Percentiles rank a stretch among this genome's conserved stretches.
Evolutionary conservation across 768 basidiomycete genomes (phyloP).

Genomic region (Russula olivacea): DNA sequence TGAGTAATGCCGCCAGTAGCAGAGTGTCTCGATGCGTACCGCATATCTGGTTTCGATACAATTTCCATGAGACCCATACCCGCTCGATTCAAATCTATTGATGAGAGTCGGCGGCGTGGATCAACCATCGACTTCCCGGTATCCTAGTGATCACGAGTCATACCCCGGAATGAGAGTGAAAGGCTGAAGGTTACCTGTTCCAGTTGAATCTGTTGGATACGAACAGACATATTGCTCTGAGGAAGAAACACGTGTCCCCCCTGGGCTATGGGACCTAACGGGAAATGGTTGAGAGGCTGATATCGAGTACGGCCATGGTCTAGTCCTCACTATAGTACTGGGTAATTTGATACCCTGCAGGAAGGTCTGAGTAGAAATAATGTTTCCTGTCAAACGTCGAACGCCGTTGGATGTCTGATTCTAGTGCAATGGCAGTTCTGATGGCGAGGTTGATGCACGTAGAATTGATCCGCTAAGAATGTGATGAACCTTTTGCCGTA

Average conservation of each 20-base stretch:
- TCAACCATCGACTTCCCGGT: constrained; percentile 80
- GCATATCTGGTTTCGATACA: constrained; percentile 88
- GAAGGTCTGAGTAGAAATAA: constrained; percentile 95
- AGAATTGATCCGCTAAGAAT: constrained; percentile 49
- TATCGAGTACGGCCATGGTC: background rate
- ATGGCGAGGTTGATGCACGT: constrained; percentile 74
- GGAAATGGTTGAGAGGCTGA: constrained; percentile 5
- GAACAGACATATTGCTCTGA: constrained; percentile 42
- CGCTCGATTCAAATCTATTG: constrained; percentile 86
- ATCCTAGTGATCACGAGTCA: constrained; percentile 48
- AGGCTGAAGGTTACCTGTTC: constrained; percentile 58
- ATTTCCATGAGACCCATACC: constrained; percentile 92
- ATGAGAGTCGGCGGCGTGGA: constrained; percentile 43
- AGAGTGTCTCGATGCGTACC: constrained; percentile 32
- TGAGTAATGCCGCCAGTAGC: background rate
- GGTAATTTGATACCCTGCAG: constrained; percentile 91
- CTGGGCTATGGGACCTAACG: constrained; percentile 74
- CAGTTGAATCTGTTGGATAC: constrained; percentile 90
- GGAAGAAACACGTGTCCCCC: constrained; percentile 53
- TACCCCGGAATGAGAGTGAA: background rate
- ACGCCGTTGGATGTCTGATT: constrained; percentile 52
- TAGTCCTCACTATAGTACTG: constrained; percentile 15
- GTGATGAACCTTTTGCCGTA: background rate
- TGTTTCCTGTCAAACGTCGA: constrained; percentile 96
- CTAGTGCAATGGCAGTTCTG: constrained; percentile 73